phyloP scores from a whole-genome alignment of 1,284 basidiomycete genomes.

The Ustilago sp. region DNA sequence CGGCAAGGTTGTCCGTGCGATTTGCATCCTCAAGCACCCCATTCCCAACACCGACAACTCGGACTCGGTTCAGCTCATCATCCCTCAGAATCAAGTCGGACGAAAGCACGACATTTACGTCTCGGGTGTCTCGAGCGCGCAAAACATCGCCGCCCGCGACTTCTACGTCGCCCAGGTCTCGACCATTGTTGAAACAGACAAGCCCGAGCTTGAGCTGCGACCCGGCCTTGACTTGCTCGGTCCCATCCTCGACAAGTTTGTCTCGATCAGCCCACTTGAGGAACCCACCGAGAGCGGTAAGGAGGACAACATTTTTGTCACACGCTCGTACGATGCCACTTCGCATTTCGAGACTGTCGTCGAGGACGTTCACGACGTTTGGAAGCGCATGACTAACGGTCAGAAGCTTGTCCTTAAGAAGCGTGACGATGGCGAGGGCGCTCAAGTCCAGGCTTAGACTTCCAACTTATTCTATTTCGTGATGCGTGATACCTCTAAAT shows the following conservation, averaged over 20 bases:
- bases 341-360: conserved; percentile 94
- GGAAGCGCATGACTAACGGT: conserved; percentile 65
- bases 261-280: conserved; percentile 88
- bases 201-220: conserved; percentile 89
- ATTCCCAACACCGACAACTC: conserved; percentile 96
- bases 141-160: conserved; percentile 96
- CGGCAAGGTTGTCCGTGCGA: conserved; percentile 94
- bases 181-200: conserved; percentile 95
- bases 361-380: conserved; percentile 69
- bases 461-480: not conserved
- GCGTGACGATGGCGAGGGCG: conserved; percentile 64
- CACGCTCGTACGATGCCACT: conserved; percentile 96
- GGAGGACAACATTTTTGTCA: conserved; percentile 92
- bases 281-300: conserved; percentile 84
- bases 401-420: conserved; percentile 67
- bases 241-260: conserved; percentile 95
- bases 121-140: conserved; percentile 93
- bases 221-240: conserved; percentile 94
- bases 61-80: conserved; percentile 92
- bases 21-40: conserved; percentile 97
- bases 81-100: conserved; percentile 97
- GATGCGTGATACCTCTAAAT: conserved; percentile 13
- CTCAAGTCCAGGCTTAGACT: conserved; percentile 63
- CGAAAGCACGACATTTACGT: conserved; percentile 99
- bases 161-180: conserved; percentile 97